Percentiles rank a stretch among this genome's conserved stretches.
These are phyloP conservation scores for Hansenula sp. DNA, from an alignment of 1,139 yeast genomes.

Conservation along the genomic window DNA sequence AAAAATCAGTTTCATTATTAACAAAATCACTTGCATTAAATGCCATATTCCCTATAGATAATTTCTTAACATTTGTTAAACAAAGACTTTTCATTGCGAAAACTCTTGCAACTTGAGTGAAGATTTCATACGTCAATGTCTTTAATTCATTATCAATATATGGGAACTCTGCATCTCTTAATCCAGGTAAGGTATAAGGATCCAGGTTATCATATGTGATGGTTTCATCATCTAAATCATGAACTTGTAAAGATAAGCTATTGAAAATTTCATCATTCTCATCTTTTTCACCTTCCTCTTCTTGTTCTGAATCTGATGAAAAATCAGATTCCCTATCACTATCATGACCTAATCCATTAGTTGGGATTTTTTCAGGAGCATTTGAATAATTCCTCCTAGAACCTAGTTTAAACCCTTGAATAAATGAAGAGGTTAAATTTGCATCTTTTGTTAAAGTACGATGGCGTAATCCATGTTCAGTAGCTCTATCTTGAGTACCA, in stretches of 20 bases:
- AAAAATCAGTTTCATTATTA: background rate
- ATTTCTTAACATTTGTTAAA: background rate
- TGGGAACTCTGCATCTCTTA: no score
- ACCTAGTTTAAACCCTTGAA: slow-evolving; percentile 8
- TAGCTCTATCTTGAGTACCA: slow-evolving; percentile 16
- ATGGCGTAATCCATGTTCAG: slow-evolving; percentile 19
- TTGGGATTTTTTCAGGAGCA: no score
- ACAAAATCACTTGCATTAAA: background rate
- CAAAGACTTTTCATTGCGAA: background rate
- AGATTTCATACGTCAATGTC: background rate
- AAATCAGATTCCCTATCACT: background rate
- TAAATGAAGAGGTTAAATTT: slow-evolving; percentile 12
- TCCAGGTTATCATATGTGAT: no score
- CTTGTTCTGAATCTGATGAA: background rate
- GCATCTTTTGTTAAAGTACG: slow-evolving; percentile 8
- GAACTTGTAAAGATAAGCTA: slow-evolving; percentile 1
- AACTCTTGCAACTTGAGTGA: background rate
- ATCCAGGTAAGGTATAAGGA: no score
- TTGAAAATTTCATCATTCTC: slow-evolving; percentile 3
- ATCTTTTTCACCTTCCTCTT: background rate
- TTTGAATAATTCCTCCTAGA: slow-evolving; percentile 1
- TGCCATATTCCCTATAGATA: background rate
- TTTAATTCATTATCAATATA: no score
- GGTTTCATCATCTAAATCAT: background rate
- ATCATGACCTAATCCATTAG: background rate